These are phyloP conservation scores for Hortaea werneckii DNA, from an alignment of 2,329 filamentous ascomycete genomes.

Conservation along the genomic window DNA sequence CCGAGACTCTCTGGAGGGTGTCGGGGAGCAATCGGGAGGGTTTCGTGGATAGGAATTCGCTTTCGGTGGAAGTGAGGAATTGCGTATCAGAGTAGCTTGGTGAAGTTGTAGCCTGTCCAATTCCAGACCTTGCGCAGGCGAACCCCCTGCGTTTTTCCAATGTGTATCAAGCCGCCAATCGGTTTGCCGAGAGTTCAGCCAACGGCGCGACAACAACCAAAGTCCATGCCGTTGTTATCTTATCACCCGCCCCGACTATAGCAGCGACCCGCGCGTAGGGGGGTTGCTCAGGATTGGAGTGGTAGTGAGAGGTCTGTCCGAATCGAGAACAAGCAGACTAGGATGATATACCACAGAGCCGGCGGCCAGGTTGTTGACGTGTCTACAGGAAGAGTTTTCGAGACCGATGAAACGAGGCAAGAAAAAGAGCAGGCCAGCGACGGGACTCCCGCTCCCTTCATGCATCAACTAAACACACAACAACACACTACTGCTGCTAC, in stretches of 20 bases:
- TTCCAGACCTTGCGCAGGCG: slow-evolving; percentile 8
- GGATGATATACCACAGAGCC: too few relatives aligned
- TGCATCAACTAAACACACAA: background rate
- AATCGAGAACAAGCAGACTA: too few relatives aligned
- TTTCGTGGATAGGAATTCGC: background rate
- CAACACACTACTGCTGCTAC: background rate
- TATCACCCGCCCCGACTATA: too few relatives aligned
- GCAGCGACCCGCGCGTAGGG: too few relatives aligned
- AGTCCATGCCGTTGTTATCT: slow-evolving; percentile 1
- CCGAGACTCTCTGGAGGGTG: slow-evolving; percentile 3
- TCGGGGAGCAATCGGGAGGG: slow-evolving; percentile 1
- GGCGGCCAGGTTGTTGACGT: too few relatives aligned
- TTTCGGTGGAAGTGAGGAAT: slow-evolving; percentile 3
- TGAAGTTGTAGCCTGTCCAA: slow-evolving; percentile 2
- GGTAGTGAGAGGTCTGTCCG: too few relatives aligned
- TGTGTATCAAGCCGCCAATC: slow-evolving; percentile 16
- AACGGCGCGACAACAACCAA: slow-evolving; percentile 1
- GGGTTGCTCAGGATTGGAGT: too few relatives aligned
- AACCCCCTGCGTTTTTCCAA: slow-evolving; percentile 6
- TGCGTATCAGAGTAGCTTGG: background rate
- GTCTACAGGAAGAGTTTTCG: too few relatives aligned
- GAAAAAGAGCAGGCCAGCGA: too few relatives aligned
- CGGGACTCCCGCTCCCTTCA: background rate
- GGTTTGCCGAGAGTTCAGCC: slow-evolving; percentile 7
- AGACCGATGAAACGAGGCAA: too few relatives aligned